Conservation (phyloP, 148 eudicot genomes). For the Diospyros kaki region DNA sequence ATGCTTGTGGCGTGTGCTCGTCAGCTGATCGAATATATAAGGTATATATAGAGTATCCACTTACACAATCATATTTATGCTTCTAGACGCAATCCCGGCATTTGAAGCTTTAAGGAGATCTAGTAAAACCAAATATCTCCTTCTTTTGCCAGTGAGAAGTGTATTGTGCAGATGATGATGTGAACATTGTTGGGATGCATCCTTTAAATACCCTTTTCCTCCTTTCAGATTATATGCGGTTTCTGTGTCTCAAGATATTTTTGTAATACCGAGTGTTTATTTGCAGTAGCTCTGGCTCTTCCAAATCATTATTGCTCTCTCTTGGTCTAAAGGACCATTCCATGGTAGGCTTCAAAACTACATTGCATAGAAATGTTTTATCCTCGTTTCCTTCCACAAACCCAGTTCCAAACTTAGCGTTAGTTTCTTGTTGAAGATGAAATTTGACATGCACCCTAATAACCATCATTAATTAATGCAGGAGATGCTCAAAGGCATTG, state of each 20-base stretch:
- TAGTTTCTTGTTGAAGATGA: neutral
- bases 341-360: slow-evolving; percentile 34
- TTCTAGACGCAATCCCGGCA: neutral
- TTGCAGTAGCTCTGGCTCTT: slow-evolving; percentile 64
- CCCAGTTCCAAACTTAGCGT: too few species aligned
- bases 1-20: slow-evolving; percentile 83
- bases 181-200: neutral
- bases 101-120: neutral
- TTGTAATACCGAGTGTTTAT: neutral
- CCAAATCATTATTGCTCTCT: slow-evolving; percentile 64
- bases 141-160: neutral
- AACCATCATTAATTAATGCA: slow-evolving; percentile 26
- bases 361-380: too few species aligned
- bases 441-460: neutral
- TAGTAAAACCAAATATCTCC: neutral
- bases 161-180: neutral
- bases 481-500: slow-evolving; percentile 67
- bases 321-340: slow-evolving; percentile 91
- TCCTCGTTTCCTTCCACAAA: too few species aligned
- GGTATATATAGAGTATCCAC: slow-evolving; percentile 31
- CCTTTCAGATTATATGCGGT: neutral
- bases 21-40: slow-evolving; percentile 76
- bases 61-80: neutral
- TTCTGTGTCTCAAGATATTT: neutral
- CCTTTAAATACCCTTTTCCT: neutral